Base-by-base conservation (phyloP, 2,329 filamentous ascomycete species). In the Chlorencoelia australis region DNA sequence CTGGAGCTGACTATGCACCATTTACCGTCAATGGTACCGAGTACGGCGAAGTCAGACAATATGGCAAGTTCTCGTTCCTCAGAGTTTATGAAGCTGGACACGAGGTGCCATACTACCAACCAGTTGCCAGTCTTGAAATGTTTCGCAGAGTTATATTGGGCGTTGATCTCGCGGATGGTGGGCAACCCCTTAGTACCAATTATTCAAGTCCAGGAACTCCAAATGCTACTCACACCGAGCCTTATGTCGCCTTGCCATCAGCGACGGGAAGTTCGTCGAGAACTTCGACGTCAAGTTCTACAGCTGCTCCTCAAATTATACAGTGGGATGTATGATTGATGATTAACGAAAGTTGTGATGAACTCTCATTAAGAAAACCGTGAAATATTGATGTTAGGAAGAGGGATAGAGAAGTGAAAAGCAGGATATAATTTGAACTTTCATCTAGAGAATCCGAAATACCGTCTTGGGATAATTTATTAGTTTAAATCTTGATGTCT, bases 11-110 rank as follows among this genome's bases (percentile, higher is more conserved):
- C 0, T 79, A 79, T 47, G 62, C 65, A 0, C 67, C 71, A 5
- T 67, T 79, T 30, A 48, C 67, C 3, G 68, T 76, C 7, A 68
- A 75, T 43, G 64, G 62, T 10, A 61, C 61, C 7, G 59, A 68
- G 63, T 58, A 72, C 59, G 75, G 75, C 7, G 64, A 68, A 42
- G 74, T 76, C 0, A 63, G 73, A 5, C 72, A 79, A 50, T 73
- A 66, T 43, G 73, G 72, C 9, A 78, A 78, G 37, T 51, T 53
- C 18, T 46, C 43, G 2, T 52, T 51, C 30, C 15, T 46, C 6
- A 34, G 49, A 14, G 26, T 52, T 2, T 64, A 48, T 18, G 44
- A 53, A 37, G 44, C 42, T 28, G 32, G 46, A 2, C 49, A 51
- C 15, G 36, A 45, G 32, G 44, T 55, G 9, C 46, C 53, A 1